Base-by-base conservation (phyloP, 2,329 filamentous ascomycete genomes). In the Exutisphaerella laricina region DNA sequence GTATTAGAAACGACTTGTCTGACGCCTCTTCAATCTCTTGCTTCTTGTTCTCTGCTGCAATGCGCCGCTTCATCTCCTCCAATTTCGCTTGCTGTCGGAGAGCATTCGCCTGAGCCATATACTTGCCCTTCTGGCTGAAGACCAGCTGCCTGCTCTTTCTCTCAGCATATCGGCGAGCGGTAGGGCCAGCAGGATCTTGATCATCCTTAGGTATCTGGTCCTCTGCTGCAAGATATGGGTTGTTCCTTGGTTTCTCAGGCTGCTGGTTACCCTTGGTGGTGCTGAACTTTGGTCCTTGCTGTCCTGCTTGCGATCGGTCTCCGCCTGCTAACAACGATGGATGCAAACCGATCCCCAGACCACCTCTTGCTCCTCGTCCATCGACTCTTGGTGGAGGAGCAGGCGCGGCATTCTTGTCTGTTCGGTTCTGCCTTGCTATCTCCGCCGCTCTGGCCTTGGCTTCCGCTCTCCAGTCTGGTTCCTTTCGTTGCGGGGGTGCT, bases 101-200 rank as follows among this genome's bases (percentile, higher is more conserved):
- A 43, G 89, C 89, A 63, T 87, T 90, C 5, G 86, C 92, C 67
- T 97, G 90, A 51, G 88, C 84, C 47, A 97, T 95, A 60, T 95
- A 97, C 74, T 97, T 97, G 40, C 92, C 92, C 65, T 94, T 94
- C 56, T 89, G 82, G 58, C 96, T 95, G 72, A 98, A 97, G 9
- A 88, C 70, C 13, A 98, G 74, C 51, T 86, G 81, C 46, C 86
- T 81, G 8, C 87, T 78, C 50, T 85, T 75, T 38, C 88, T 77
- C 56, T 83, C 85, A 50, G 68, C 59, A 41, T 71, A 69, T 52
- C 74, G 73, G 43, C 83, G 79, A 0, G 89, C 88, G n/a, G 54
- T 95, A 13, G 51, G 51, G 12, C 45, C 94, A 18, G 45, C 28
- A 23, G 51, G 42, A 49, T 70, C 74, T 14, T 38, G 25, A 14